Conservation (phyloP, 2,329 filamentous ascomycete species). For the Xylariomycetidae sp. region DNA sequence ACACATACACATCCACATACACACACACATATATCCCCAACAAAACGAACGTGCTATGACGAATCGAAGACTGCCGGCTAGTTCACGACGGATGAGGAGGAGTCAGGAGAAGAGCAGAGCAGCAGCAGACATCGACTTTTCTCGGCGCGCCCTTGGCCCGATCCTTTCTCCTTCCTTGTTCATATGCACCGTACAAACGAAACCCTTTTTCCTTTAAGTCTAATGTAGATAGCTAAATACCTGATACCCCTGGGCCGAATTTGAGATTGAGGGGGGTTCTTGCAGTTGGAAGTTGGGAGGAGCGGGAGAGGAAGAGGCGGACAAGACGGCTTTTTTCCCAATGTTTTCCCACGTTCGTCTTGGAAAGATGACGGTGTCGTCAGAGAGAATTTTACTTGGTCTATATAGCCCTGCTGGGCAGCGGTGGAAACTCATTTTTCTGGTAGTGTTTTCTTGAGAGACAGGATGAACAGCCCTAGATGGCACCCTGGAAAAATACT, state of each 20-base stretch:
- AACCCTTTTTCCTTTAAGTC: conserved; percentile 12
- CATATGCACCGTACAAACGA: conserved; percentile 15
- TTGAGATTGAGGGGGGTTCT: conserved; percentile 2
- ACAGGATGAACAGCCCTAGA: background rate
- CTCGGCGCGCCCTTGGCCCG: conserved; percentile 9
- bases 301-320: conserved; percentile 7
- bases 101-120: conserved; percentile 7
- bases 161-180: conserved; percentile 17
- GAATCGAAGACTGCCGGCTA: conserved; percentile 11
- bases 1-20: conserved; percentile 3
- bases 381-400: too few relatives aligned
- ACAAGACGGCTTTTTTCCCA: conserved; percentile 7
- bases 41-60: conserved; percentile 10
- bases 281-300: conserved; percentile 1
- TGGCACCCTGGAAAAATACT: background rate
- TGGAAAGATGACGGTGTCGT: conserved; percentile 5
- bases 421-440: conserved; percentile 11
- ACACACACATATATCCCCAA: conserved; percentile 5
- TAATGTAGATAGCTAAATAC: conserved; percentile 29
- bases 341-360: conserved; percentile 6
- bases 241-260: conserved; percentile 23
- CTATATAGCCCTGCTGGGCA: conserved; percentile 21
- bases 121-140: background rate
- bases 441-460: background rate
- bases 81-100: conserved; percentile 13